These are phyloP conservation scores for Salinomyces thailandicus DNA, from an alignment of 2,329 filamentous ascomycete species.

Conservation along the genomic window DNA sequence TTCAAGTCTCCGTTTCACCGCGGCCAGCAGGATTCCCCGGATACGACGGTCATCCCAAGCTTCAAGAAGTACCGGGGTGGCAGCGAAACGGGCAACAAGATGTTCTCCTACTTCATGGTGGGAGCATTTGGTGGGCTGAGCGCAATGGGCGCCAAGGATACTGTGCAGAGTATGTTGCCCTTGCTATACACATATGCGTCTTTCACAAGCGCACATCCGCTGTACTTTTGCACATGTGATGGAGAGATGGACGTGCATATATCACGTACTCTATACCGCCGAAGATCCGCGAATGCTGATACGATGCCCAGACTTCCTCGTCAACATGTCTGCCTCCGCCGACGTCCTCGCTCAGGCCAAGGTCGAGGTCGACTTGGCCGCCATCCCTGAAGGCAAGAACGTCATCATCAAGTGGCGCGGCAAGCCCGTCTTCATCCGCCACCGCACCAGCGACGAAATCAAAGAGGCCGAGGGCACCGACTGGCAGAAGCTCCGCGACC, in stretches of 20 bases:
- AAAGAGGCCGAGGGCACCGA: conserved; percentile 85
- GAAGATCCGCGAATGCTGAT: no score
- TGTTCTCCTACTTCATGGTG: conserved; percentile 98
- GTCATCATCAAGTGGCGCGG: conserved; percentile 99
- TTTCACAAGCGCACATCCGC: no score
- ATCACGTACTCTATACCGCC: no score
- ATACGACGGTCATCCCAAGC: conserved; percentile 67
- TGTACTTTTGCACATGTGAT: no score
- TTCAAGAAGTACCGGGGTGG: conserved; percentile 77
- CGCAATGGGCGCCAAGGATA: conserved; percentile 92
- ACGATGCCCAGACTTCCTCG: conserved; percentile 70
- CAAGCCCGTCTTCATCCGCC: conserved; percentile 99
- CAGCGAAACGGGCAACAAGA: conserved; percentile 61
- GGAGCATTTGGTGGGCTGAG: conserved; percentile 86
- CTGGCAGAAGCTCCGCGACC: conserved; percentile 75
- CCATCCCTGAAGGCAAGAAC: conserved; percentile 99
- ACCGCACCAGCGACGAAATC: conserved; percentile 89
- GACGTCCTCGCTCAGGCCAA: conserved; percentile 98
- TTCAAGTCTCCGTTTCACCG: conserved; percentile 48
- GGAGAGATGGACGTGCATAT: no score
- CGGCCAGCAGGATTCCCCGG: conserved; percentile 25
- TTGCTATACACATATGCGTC: no score
- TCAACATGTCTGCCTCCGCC: conserved; percentile 99
- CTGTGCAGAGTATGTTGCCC: conserved; percentile 83
- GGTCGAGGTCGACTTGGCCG: conserved; percentile 87